Base-by-base conservation (phyloP, 2,329 filamentous ascomycete genomes). In the Ilyonectria mors-panacis region DNA sequence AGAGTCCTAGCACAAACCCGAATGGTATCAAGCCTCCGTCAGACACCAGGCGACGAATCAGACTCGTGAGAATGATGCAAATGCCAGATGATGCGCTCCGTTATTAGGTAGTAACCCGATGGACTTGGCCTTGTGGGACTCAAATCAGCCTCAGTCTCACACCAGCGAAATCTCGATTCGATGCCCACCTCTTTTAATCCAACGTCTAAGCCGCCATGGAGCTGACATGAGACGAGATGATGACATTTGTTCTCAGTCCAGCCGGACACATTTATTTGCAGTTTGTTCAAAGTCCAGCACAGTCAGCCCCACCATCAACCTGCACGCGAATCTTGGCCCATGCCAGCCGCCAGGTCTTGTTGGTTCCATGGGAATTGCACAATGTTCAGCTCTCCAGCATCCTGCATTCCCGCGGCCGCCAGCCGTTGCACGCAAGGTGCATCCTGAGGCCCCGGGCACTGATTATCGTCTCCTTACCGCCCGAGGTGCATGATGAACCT, bases 211-310 rank as follows among this genome's bases (percentile, higher is more conserved):
- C 48, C 48, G 19, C 30, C 17, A 35, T 21, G 9, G 50, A 15
- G 50, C 50, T 53, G 50, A 53, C 30, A 53, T 53, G 50, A 35
- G 50, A 53, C 50, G n/a, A 35, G 30, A 21, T 13, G 28, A 21
- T 15, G 10, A 19, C 44, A 42, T 8, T 42, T 8, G 17, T 6
- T 21, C 26, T 26, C 26, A 15, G 50, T 6, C 28, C n/a, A 7
- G 17, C 28, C 28, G 8, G n/a, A 6, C 19, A 33, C n/a, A 50
- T 35, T 35, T 19, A 15, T 35, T 51, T 51, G 48, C 30, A 9
- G 30, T 33, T 33, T 10, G 12, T 4, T 7, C 30, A 33, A 33
- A 33, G 30, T 33, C 30, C 47, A 50, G 2, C 17, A 39, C 37
- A 17, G 37, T 39, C 37, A 39, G 37, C 17, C 37, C 37, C 37